Evolutionary conservation across 495 filamentous ascomycete species (phyloP), one percentile per base, ranked within the genome.

Genomic region (Trypethelium eluteriae): DNA sequence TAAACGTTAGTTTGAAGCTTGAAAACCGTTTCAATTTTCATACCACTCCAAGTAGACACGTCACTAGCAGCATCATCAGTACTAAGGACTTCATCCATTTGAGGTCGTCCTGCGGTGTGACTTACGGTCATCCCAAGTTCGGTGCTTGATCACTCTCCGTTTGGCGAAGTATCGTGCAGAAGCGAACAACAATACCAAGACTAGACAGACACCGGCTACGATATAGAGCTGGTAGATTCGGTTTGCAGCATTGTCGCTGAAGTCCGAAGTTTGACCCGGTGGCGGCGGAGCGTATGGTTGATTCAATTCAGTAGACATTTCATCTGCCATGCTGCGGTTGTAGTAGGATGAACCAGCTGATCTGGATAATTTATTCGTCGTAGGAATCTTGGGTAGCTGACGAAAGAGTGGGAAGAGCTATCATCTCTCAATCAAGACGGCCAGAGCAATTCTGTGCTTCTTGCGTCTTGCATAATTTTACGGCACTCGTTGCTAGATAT

Each of bases 1-100:
- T 5, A 25, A 2, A 14, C 5, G 5, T 14, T 53, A 16, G 18
- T 53, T 18, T 16, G 18, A 16, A 16, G 49, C 11, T 11, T 5
- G 49, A 5, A 14, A 25, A 14, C 11, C 5, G 5, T 5, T 53
- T 18, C 5, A 25, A 53, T 5, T 5, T 14, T 18, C 49, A 25
- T 53, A 53, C 49, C 49, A 25, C 49, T 53, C 49, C 49, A 16
- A 53, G n/a, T n/a, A 53, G n/a, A 18, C 49, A 53, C 11, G 49
- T 53, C 16, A 53, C 49, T 53, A 53, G 5, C 25, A 25, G 5
- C 18, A 11, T 14, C 18, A 14, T 53, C 5, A 14, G 11, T 5
- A 18, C 5, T 44, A 7, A 7, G 11, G 11, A 5, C 18, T 9
- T 14, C 5, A 14, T n/a, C 11, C 9, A 14, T 5, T 14, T 11